These are phyloP conservation scores for Tolypocladium sp. DNA, from an alignment of 2,329 filamentous ascomycete species.

Conservation along the genomic window DNA sequence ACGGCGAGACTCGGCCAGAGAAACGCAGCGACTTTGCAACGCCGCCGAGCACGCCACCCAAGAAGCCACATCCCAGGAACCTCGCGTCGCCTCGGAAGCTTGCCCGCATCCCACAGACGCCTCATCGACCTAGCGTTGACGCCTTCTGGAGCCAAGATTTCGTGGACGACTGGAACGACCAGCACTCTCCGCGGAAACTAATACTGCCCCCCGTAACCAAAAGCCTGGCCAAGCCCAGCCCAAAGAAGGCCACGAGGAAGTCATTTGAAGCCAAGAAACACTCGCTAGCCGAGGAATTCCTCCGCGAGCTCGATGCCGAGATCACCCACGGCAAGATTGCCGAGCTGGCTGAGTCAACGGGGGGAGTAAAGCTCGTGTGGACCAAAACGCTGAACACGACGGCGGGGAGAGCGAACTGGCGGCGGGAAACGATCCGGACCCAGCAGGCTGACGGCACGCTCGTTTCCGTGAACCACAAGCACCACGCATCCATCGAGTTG, in stretches of 20 bases:
- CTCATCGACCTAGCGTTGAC: conserved; percentile 44
- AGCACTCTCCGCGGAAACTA: conserved; percentile 43
- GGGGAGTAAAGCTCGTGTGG: conserved; percentile 66
- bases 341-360: conserved; percentile 50
- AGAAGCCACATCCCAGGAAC: conserved; percentile 9
- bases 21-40: conserved; percentile 4
- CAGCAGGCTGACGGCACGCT: conserved; percentile 14
- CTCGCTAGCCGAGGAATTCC: conserved; percentile 52
- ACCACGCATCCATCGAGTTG: conserved; percentile 76
- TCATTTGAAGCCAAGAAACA: conserved; percentile 55
- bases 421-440: conserved; percentile 43
- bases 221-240: conserved; percentile 14
- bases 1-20: background rate
- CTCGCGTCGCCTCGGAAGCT: conserved; percentile 22
- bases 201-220: conserved; percentile 15
- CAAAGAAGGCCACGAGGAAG: conserved; percentile 37
- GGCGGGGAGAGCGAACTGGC: conserved; percentile 68
- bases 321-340: conserved; percentile 54
- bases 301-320: conserved; percentile 56
- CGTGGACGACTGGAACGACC: conserved; percentile 55
- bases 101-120: conserved; percentile 39
- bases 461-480: conserved; percentile 25
- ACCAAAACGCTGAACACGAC: conserved; percentile 72
- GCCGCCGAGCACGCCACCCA: conserved; percentile 10
- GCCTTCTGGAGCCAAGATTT: conserved; percentile 51